Base-by-base conservation (phyloP, 352 stramenopile genomes). In the Phytophthora quininea region DNA sequence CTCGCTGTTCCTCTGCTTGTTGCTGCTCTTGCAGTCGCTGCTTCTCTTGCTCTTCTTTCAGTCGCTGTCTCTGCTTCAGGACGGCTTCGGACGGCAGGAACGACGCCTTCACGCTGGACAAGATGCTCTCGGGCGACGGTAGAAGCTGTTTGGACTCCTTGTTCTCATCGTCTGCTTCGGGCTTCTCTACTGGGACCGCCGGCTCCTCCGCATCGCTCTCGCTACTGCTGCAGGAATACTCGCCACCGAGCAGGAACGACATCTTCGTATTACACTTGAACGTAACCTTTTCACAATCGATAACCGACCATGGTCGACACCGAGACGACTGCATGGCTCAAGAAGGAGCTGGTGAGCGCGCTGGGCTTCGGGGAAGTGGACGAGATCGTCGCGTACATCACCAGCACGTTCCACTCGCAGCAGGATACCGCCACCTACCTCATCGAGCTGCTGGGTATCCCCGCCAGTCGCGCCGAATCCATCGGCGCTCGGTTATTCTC, bases 281-380 rank as follows among this genome's bases (percentile, higher is more conserved):
- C 19, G 19, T 24, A 24, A 24, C 19, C 19, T 24, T 24, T 24
- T 24, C 19, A 24, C 19, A 24, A 24, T 24, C 19, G 19, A 24
- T 0, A 24, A 24, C 19, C 19, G 19, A 24, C 64, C 1, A 77
- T 77, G 54, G n/a, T 42, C 8, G 68, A 77, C 64, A 40, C 63
- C 30, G 55, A 69, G 27, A 84, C 69, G n/a, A 76, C 57, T 29
- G 32, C 62, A 45, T 91, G 79, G 82, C 79, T 92, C 43, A 86
- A 82, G 62, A 27, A 46, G 14, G 84, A 92, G 76, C 73, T 91
- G 35, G 65, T 71, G 74, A 76, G 59, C 59, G 80, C 82, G 29
- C 69, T 93, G 56, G 85, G 85, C 53, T 93, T 93, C 68, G 56
- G 67, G 5, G 82, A 93, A 53, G 85, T 93, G 40, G 77, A 88